Base-by-base conservation (phyloP, 768 basidiomycete genomes). In the Lactifluus hygrophoroides region DNA sequence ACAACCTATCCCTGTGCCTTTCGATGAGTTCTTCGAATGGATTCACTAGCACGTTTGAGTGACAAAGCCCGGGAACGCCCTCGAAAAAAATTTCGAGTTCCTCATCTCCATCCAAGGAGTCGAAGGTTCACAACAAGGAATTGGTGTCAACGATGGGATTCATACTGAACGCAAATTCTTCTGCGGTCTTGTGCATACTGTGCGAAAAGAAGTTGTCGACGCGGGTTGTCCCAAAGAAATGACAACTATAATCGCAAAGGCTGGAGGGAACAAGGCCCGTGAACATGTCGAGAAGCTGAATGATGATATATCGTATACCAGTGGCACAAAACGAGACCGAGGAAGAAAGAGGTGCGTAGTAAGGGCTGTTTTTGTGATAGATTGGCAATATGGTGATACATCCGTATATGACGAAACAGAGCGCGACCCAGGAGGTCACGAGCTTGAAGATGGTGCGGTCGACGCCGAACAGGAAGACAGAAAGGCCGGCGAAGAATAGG, bases 341-440 rank as follows among this genome's bases (percentile, higher is more conserved):
- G 0, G 38, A 0, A 6, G 51, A 58, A 43, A 58, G 57, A 9
- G 57, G 57, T 9, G 51, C 38, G 11, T 23, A 19, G 23, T 58
- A 58, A 16, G 57, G 57, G 46, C 51, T 58, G 25, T 58, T 21
- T 23, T 58, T 51, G 30, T 23, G 30, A 25, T 54, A 16, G 11
- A 57, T 38, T 10, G 62, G 62, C 28, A 60, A 25, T 11, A 63
- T n/a, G 32, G 60, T 56, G 54, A 51, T 51, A 46, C 30, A 54
- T 34, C 58, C 27, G 44, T 66, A 68, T 16, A 60, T 9, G 3
- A 56, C 4, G 19, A 49, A 54, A 38, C 62, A 65, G 30, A 53
- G 3, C 4, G 30, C 38, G 8, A 66, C 43, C 21, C 63, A 57
- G 2, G 46, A 13, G 1, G 57, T 49, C 6, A 59, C 50, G 6